phyloP scores from a whole-genome alignment of 2,329 filamentous ascomycete species.

The Setomelanomma holmii region DNA sequence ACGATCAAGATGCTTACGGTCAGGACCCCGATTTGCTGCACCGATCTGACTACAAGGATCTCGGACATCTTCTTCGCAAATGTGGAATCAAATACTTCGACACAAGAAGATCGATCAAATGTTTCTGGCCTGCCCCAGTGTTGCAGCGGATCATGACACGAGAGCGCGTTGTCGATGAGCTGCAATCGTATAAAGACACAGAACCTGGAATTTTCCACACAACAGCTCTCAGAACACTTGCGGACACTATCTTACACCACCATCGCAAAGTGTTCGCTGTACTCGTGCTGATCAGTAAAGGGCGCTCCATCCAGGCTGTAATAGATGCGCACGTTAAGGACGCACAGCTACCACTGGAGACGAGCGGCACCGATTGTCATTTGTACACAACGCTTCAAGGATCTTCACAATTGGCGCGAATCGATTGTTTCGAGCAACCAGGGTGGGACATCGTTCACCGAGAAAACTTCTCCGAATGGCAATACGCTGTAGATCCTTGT shows the following conservation, averaged over 20 bases:
- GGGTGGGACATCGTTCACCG: not conserved
- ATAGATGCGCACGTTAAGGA: not conserved
- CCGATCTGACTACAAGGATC: not conserved
- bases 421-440: not conserved
- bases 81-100: not conserved
- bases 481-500: not conserved
- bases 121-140: conserved; percentile 1
- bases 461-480: not conserved
- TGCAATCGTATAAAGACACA: conserved; percentile 8
- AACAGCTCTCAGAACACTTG: conserved; percentile 1
- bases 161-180: conserved; percentile 10
- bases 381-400: not conserved
- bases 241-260: not conserved
- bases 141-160: conserved; percentile 2
- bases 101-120: not conserved
- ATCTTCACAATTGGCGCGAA: not conserved
- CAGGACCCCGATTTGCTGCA: not conserved
- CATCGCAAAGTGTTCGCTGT: conserved; percentile 8
- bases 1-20: not conserved
- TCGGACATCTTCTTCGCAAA: not conserved
- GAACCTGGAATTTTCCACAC: not conserved
- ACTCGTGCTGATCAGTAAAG: conserved; percentile 5
- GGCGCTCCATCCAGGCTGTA: not conserved
- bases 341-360: not conserved
- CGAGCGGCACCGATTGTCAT: not conserved